phyloP scores from a whole-genome alignment of 1,139 yeast species.

The Hemisphaericaspora xylanilytica region DNA sequence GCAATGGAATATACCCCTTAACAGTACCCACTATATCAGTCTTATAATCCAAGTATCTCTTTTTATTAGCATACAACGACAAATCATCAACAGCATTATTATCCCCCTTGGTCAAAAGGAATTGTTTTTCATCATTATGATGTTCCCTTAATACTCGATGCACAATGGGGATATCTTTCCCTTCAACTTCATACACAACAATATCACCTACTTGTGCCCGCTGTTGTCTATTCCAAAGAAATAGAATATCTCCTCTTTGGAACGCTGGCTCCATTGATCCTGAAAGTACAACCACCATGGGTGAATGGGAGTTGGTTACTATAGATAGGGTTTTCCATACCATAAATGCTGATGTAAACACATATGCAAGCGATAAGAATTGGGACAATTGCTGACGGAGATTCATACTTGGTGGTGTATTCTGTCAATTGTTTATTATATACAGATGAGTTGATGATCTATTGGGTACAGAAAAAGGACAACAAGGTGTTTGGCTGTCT shows the following conservation, averaged over 20 bases:
- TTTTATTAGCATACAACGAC: constrained; percentile 75
- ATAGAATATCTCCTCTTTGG: constrained; percentile 93
- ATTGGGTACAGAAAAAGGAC: too few relatives aligned
- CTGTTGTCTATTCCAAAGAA: constrained; percentile 81
- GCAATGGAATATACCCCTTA: constrained; percentile 83
- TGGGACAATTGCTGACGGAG: constrained; percentile 51
- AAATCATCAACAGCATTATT: constrained; percentile 92
- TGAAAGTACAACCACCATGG: constrained; percentile 92
- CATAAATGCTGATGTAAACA: constrained; percentile 85
- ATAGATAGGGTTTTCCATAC: constrained; percentile 85
- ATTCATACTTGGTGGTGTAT: constrained; percentile 33
- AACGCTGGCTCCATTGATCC: constrained; percentile 99
- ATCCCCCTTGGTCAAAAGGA: constrained; percentile 91
- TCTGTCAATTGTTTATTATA: too few relatives aligned
- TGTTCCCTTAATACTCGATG: constrained; percentile 92
- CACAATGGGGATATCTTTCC: constrained; percentile 86
- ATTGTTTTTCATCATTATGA: constrained; percentile 56
- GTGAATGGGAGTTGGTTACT: constrained; percentile 81
- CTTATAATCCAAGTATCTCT: constrained; percentile 70
- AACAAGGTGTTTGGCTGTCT: too few relatives aligned
- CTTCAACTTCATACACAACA: constrained; percentile 87
- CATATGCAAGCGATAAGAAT: constrained; percentile 69
- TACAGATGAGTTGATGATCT: too few relatives aligned
- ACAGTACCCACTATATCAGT: constrained; percentile 87
- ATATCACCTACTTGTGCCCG: constrained; percentile 83